Conservation (phyloP, 2,329 filamentous ascomycete species). For the Scytalidium sp. region DNA sequence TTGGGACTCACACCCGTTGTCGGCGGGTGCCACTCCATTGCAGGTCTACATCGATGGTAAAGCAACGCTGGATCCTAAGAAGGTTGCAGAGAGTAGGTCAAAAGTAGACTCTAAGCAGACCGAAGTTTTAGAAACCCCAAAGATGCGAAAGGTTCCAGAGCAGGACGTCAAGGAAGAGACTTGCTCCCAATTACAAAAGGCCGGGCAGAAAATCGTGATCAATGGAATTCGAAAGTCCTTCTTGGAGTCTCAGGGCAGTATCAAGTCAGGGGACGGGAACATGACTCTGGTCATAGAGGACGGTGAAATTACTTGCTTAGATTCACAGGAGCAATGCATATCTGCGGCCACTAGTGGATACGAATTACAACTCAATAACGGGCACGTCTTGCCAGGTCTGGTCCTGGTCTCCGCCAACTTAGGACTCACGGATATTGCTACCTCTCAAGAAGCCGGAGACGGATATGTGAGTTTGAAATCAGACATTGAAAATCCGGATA, state of each 20-base stretch:
- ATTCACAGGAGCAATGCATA: constrained; percentile 27
- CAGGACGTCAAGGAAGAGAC: constrained; percentile 20
- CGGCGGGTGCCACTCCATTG: constrained; percentile 40
- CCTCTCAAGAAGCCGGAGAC: constrained; percentile 42
- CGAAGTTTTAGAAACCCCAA: constrained; percentile 10
- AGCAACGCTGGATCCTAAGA: constrained; percentile 30
- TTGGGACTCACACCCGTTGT: constrained; percentile 46
- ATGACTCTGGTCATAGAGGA: constrained; percentile 37
- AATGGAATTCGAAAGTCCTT: constrained; percentile 36
- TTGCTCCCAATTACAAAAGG: constrained; percentile 20
- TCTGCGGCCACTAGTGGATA: constrained; percentile 18
- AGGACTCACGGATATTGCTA: constrained; percentile 47
- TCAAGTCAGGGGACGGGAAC: constrained; percentile 12
- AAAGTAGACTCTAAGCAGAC: constrained; percentile 1
- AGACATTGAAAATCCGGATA: constrained; percentile 24
- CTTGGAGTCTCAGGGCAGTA: constrained; percentile 20
- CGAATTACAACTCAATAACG: constrained; percentile 38
- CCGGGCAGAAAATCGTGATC: constrained; percentile 29
- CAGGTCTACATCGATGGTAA: constrained; percentile 47
- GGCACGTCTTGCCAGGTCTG: constrained; percentile 45
- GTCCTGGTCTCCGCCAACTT: constrained; percentile 46
- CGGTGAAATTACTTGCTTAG: constrained; percentile 39
- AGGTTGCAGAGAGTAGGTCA: constrained; percentile 27
- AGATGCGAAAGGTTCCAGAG: constrained; percentile 21
- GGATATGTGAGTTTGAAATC: constrained; percentile 33